Evolutionary conservation across 192 early-diverging fungal genomes (phyloP), one percentile per base, ranked within the genome.

Genomic region (Piromyces finnis): DNA sequence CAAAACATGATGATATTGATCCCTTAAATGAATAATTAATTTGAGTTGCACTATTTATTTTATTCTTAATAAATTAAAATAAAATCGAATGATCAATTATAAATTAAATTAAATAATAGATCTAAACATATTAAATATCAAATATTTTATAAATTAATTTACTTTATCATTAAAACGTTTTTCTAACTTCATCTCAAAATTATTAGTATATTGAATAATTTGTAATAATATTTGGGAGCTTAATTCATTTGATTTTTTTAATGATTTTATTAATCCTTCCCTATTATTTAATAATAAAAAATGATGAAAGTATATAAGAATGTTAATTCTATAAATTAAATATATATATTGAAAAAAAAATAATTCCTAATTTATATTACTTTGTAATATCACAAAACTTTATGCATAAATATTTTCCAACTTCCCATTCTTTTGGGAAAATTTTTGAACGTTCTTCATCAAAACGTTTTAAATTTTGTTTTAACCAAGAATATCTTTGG

Each of bases 401-500:
- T 77, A 88, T 82, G 79, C 91, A 92, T 13, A 98, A 82, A 22
- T 84, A 80, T 29, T 93, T 90, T 59, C 89, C 93, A 0, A 93
- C 86, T 80, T 90, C 87, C 97, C 97, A 98, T 27, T 84, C 78
- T 5, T 84, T 82, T 0, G 95, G 96, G 79, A 99, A 99, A 22
- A 96, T 88, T 11, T 84, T 83, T 1, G 91, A 90, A 82, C 97
- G 95, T 32, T 93, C 91, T n/a, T 97, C 95, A 81, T 96, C 93
- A 83, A 91, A 93, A n/a, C 88, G 92, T 83, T 94, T 94, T 41
- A 98, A 82, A n/a, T 93, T 85, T 28, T 96, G 88, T 80, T 96
- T 94, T 32, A 99, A 84, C 94, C 95, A 98, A 6, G 96, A 94
- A 84, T 96, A 98, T 29, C 97, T 88, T 29, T 95, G 87, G 11